Conservation (phyloP, 2,329 filamentous ascomycete genomes). For the Aspergillus carbonarius region DNA sequence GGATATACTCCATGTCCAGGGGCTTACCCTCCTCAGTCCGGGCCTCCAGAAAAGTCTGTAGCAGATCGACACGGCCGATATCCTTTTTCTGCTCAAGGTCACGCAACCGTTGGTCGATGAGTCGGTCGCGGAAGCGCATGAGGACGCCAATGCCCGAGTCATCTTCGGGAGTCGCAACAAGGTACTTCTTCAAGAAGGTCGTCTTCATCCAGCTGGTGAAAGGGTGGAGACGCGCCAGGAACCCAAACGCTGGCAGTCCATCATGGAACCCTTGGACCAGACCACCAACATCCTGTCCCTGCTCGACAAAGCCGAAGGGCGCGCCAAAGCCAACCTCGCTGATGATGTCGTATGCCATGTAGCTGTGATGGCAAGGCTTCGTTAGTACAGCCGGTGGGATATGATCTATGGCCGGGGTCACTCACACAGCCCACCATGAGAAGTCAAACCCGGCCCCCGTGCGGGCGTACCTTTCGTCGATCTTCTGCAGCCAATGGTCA, state of each 20-base stretch:
- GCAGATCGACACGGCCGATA: slow-evolving; percentile 49
- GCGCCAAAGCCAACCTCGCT: slow-evolving; percentile 57
- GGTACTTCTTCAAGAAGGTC: slow-evolving; percentile 53
- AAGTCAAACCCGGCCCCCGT: slow-evolving; percentile 54
- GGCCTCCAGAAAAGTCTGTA: slow-evolving; percentile 53
- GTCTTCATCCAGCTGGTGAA: slow-evolving; percentile 57
- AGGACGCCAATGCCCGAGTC: slow-evolving; percentile 55
- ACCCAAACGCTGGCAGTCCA: slow-evolving; percentile 51
- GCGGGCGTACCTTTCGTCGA: slow-evolving; percentile 49
- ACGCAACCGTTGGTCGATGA: slow-evolving; percentile 50
- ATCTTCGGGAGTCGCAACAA: slow-evolving; percentile 55
- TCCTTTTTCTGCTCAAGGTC: slow-evolving; percentile 50
- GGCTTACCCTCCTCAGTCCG: slow-evolving; percentile 48
- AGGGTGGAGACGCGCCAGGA: slow-evolving; percentile 54
- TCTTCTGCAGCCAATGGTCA: slow-evolving; percentile 50
- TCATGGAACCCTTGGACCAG: slow-evolving; percentile 58
- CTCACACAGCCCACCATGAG: slow-evolving; percentile 54
- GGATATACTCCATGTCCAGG: slow-evolving; percentile 52
- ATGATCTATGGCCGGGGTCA: not conserved
- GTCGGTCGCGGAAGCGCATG: slow-evolving; percentile 58
- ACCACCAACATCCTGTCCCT: slow-evolving; percentile 53
- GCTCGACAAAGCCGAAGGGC: slow-evolving; percentile 57
- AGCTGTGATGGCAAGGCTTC: slow-evolving; percentile 25
- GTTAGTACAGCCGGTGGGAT: not conserved
- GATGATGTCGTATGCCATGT: slow-evolving; percentile 60